phyloP scores from a whole-genome alignment of 2,329 filamentous ascomycete genomes.

The Epichloe uncinata region DNA sequence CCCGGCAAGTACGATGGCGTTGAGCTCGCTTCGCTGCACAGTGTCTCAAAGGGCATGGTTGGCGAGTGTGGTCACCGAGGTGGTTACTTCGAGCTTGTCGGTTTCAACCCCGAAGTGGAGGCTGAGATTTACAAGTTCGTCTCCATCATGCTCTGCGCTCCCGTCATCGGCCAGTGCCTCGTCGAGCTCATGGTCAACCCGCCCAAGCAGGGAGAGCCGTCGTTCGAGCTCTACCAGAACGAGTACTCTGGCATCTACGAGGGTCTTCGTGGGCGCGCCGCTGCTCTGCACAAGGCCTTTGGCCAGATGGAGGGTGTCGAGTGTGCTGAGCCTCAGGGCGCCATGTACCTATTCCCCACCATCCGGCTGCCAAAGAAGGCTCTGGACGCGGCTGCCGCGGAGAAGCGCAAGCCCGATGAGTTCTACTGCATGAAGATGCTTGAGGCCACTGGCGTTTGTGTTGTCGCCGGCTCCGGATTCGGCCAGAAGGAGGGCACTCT shows the following conservation, averaged over 20 bases:
- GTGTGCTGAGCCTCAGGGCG: constrained; percentile 79
- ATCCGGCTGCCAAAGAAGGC: constrained; percentile 71
- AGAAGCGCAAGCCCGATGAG: constrained; percentile 69
- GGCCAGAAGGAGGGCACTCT: constrained; percentile 83
- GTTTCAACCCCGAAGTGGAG: constrained; percentile 74
- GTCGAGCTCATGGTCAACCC: constrained; percentile 98
- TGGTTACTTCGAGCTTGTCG: constrained; percentile 92
- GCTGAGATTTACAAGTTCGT: constrained; percentile 98
- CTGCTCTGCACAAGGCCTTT: constrained; percentile 81
- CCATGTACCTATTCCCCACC: constrained; percentile 98
- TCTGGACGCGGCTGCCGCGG: constrained; percentile 57
- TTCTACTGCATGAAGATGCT: constrained; percentile 89
- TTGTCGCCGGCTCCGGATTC: constrained; percentile 85
- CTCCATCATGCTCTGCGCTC: constrained; percentile 90
- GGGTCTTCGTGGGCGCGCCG: constrained; percentile 66
- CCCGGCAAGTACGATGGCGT: constrained; percentile 69
- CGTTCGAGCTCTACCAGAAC: constrained; percentile 66
- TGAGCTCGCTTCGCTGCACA: constrained; percentile 86
- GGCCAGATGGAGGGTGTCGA: constrained; percentile 90
- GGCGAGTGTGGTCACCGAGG: constrained; percentile 97
- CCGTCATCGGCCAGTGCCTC: constrained; percentile 89
- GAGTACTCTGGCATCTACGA: constrained; percentile 78
- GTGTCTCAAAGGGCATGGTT: constrained; percentile 94
- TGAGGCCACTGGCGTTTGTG: constrained; percentile 87
- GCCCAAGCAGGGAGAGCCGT: constrained; percentile 69